Evolutionary conservation across 805 yeast species (phyloP).

Genomic region (Myxozyma lipomycoides): DNA sequence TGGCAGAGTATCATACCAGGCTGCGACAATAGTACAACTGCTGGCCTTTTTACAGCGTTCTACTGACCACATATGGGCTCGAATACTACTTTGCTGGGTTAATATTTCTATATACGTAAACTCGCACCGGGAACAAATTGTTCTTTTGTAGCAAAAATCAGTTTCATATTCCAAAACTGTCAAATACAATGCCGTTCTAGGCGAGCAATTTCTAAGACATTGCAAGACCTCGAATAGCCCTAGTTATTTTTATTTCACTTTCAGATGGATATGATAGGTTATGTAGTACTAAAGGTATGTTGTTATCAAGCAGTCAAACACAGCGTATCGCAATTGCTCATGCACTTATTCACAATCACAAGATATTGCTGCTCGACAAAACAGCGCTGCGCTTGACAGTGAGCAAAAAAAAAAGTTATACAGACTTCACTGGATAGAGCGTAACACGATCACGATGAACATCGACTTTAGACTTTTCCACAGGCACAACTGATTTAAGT

Average conservation of each 20-base stretch:
- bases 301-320: constrained; percentile 41
- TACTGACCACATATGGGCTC: constrained; percentile 25
- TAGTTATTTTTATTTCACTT: constrained; percentile 44
- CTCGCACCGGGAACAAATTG: constrained; percentile 49
- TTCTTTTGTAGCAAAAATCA: constrained; percentile 61
- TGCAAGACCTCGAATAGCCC: background rate
- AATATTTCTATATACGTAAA: constrained; percentile 49
- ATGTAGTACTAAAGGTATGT: constrained; percentile 45
- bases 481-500: constrained; percentile 50
- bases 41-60: background rate
- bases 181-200: constrained; percentile 53
- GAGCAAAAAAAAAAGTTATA: background rate
- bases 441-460: background rate
- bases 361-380: constrained; percentile 52
- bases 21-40: background rate
- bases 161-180: constrained; percentile 53
- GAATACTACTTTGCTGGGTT: constrained; percentile 41
- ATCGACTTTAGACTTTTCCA: constrained; percentile 53
- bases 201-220: constrained; percentile 28
- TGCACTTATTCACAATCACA: constrained; percentile 53
- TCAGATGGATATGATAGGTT: constrained; percentile 58
- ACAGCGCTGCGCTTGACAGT: constrained; percentile 44
- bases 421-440: background rate
- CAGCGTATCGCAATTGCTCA: constrained; percentile 51
- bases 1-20: background rate